Base-by-base conservation (phyloP, 2,329 filamentous ascomycete genomes). In the Cladophialophora yegresii region DNA sequence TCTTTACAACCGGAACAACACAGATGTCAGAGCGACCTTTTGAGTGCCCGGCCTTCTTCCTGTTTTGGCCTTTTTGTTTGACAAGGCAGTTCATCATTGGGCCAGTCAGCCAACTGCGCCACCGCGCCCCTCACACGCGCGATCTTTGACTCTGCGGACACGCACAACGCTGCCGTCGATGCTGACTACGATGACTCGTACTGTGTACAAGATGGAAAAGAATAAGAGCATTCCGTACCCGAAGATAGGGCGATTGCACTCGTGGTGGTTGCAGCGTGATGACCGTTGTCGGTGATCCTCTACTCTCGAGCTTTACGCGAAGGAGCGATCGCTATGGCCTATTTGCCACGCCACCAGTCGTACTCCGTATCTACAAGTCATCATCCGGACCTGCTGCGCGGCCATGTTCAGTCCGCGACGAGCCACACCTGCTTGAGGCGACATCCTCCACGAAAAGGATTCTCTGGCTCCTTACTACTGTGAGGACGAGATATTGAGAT, bases 1-100 rank as follows among this genome's bases (percentile, higher is more conserved):
- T 59, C 57, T 51, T 59, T 59, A 59, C 57, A 59, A 59, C 3
- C 7, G 32, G 26, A 43, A 53, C 57, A 53, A 51, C 49, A 54
- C 13, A 54, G 28, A 54, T 16, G 28, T 13, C 47, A 50, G 2
- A 8, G 20, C 4, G 50, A 54, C 20, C 50, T n/a, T 23, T 59
- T 16, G 16, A 58, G 23, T 20, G n/a, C 16, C 40, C 7, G 20
- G 28, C 45, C 32, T 40, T 12, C n/a, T 53, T 9, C 30, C 57
- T 7, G 6, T 59, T 59, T 53, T n/a, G 47, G 57, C 22, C 49
- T 51, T 36, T 53, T 23, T 59, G 57, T 59, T 30, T 51, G 22
- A 53, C 43, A 59, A 40, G 28, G 20, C 23, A 12, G 22, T 59
- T 32, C 26, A 26, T 43, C 43, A 33, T 20, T 33, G 23, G 28